Percentiles rank a stretch among this genome's conserved stretches.
Evolutionary conservation across 352 stramenopile species (phyloP).

Genomic region (Pythium scleroteichum): DNA sequence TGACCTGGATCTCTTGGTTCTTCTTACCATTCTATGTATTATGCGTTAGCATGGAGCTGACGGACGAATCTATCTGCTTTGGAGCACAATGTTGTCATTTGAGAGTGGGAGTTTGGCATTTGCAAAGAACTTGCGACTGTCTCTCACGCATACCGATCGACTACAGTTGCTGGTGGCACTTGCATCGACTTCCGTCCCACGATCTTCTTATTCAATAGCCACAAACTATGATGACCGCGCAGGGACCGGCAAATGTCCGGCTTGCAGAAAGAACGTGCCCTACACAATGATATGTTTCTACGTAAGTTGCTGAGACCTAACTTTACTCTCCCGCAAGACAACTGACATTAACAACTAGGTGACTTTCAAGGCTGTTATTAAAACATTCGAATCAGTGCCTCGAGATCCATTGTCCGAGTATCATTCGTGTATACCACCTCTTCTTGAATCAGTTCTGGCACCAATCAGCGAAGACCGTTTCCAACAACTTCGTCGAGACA

Average conservation of each 20-base stretch:
- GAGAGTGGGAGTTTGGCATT: conserved; percentile 41
- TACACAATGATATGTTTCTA: conserved; percentile 13
- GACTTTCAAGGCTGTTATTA: conserved; percentile 23
- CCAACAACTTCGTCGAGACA: conserved; percentile 9
- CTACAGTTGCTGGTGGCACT: conserved; percentile 16
- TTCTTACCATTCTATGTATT: too few relatives aligned
- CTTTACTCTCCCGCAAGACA: not conserved
- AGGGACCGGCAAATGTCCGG: conserved; percentile 10
- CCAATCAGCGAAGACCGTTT: conserved; percentile 21
- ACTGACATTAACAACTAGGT: conserved; percentile 3
- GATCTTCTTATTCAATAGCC: not conserved
- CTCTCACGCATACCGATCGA: conserved; percentile 32
- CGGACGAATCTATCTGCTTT: conserved; percentile 69
- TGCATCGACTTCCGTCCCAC: not conserved
- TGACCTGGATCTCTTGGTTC: too few relatives aligned
- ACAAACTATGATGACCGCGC: not conserved
- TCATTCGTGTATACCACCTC: conserved; percentile 12
- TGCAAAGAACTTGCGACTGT: conserved; percentile 47
- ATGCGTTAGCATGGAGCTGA: conserved; percentile 35
- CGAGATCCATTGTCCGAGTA: not conserved
- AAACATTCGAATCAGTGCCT: conserved; percentile 4
- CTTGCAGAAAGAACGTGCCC: conserved; percentile 2
- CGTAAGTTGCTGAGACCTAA: conserved; percentile 7
- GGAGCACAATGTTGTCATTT: conserved; percentile 69
- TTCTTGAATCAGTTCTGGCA: conserved; percentile 14